Evolutionary conservation across 768 basidiomycete species (phyloP), one percentile per base, ranked within the genome.

Genomic region (Lentinula raphanica): DNA sequence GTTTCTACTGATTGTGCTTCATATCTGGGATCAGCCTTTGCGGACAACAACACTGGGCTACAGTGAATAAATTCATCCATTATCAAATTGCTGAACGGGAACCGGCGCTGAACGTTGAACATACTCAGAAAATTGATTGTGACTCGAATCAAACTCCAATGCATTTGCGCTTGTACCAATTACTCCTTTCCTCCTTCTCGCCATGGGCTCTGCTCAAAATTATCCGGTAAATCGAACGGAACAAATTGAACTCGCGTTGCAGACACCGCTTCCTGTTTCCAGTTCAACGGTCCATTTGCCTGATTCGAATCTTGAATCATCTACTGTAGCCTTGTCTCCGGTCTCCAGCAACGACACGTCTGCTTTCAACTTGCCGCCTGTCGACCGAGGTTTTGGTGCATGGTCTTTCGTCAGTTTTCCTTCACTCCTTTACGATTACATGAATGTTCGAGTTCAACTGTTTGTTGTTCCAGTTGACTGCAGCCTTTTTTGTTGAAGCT

Each of bases 381-480:
- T 61, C 5, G 69, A 69, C 29, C 12, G 46, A 23, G 68, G 69
- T 19, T 29, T 63, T 25, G 59, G 62, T 7, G 68, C 69, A 17
- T 69, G 67, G 68, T 65, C 67, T 23, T 70, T 65, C 50, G 69
- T 70, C n/a, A n/a, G 62, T 35, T 63, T 49, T 9, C 45, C 36
- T 21, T 23, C 21, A 8, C 39, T 15, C 42, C 8, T n/a, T 48
- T 32, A 39, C 39, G 15, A 5, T 19, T 11, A 11, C 42, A 36
- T 8, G 2, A 8, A 23, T 17, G 17, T 17, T 44, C n/a, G 7
- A 11, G 6, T 19, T 7, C 8, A 3, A 21, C 12, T 39, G 38
- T 55, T 54, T 29, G 40, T 35, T 29, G 25, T 27, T 19, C 17
- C 49, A 70, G 69, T 61, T 70, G 19, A 59, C 62, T 31, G 66